Conservation (phyloP, 129 eudicot species). For the Ambrosia artemisiifolia region DNA sequence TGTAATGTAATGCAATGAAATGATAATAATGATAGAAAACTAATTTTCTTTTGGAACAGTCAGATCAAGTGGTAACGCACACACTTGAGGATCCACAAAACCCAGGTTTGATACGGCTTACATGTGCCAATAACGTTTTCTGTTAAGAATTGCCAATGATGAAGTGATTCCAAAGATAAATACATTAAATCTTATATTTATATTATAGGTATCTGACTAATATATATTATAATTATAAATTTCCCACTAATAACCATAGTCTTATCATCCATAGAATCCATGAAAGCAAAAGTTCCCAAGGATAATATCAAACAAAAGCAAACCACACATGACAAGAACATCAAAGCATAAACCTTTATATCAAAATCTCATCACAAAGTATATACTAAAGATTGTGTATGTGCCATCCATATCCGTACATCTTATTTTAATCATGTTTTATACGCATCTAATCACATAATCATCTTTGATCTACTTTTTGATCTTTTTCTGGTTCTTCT, state of each 20-base stretch:
- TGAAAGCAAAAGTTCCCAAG: conserved; percentile 13
- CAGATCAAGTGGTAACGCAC: no score
- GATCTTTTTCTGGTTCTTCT: conserved; percentile 55
- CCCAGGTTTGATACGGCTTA: no score
- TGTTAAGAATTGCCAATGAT: no score
- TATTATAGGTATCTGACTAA: background rate
- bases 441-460: conserved; percentile 22
- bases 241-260: conserved; percentile 20
- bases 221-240: background rate
- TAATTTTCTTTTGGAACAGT: no score
- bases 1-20: no score
- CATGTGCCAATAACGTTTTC: no score
- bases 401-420: conserved; percentile 19
- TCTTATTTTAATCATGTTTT: conserved; percentile 30
- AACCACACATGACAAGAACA: conserved; percentile 31
- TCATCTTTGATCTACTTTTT: conserved; percentile 50
- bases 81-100: no score
- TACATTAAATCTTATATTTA: no score
- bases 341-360: conserved; percentile 35
- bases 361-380: conserved; percentile 34
- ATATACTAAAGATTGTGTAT: conserved; percentile 37
- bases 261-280: conserved; percentile 26
- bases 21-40: no score
- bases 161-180: no score
- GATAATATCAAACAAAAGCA: conserved; percentile 21